Evolutionary conservation across 2,329 filamentous ascomycete species (phyloP).

Genomic region (Hymenoscyphus linearis): DNA sequence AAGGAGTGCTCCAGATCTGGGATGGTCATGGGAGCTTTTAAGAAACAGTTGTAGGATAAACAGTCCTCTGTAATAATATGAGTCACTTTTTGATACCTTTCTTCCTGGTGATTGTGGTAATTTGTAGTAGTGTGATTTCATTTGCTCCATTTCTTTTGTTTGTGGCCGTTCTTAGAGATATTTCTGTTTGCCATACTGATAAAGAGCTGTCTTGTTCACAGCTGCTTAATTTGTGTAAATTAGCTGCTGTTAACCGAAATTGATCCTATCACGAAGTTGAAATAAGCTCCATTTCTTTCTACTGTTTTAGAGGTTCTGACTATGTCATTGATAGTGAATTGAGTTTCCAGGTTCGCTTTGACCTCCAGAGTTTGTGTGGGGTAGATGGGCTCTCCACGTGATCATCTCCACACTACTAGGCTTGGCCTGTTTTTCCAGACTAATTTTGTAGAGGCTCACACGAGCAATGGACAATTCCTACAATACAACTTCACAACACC

Average conservation of each 20-base stretch:
- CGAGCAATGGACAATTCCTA: constrained; percentile 1
- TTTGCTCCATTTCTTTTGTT: neutral
- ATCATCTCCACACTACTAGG: neutral
- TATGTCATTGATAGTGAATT: neutral
- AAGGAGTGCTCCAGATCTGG: constrained; percentile 18
- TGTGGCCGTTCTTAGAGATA: no score
- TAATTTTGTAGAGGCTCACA: constrained; percentile 7
- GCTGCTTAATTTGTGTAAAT: no score
- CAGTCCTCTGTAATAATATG: constrained; percentile 25
- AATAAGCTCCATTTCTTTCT: neutral
- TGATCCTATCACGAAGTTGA: no score
- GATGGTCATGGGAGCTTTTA: constrained; percentile 16
- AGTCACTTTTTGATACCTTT: neutral
- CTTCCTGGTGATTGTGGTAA: neutral
- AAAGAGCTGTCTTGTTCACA: no score
- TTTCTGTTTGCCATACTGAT: no score
- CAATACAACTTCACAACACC: constrained; percentile 1
- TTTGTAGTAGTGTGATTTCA: neutral
- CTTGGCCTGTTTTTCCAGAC: neutral
- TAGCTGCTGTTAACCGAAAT: no score
- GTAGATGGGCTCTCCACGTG: neutral
- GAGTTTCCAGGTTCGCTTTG: neutral
- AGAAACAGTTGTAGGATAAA: constrained; percentile 30
- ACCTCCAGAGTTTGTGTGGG: neutral
- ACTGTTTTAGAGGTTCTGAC: neutral